These are phyloP conservation scores for Diaporthe eres DNA, from an alignment of 2,329 filamentous ascomycete species.

Conservation along the genomic window DNA sequence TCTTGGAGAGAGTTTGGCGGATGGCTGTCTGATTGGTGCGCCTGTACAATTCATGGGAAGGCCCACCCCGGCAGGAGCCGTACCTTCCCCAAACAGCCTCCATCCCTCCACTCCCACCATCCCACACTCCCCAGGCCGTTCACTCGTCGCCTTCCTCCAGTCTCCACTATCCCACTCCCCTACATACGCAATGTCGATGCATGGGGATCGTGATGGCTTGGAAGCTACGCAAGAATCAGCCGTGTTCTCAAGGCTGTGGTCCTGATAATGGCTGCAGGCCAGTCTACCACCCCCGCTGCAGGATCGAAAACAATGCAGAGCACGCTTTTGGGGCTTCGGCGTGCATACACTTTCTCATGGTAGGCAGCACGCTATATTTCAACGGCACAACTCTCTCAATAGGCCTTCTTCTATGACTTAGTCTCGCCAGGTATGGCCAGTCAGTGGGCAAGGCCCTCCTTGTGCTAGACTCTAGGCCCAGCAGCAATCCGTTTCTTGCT, in stretches of 20 bases:
- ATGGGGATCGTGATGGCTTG: conserved; percentile 3
- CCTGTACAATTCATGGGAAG: neutral
- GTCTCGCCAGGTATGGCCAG: neutral
- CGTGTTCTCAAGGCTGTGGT: neutral
- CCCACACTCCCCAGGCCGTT: neutral
- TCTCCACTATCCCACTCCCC: neutral
- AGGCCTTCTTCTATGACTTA: neutral
- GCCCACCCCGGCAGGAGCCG: conserved; percentile 30
- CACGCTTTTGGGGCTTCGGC: neutral
- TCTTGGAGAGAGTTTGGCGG: neutral
- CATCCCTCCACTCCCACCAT: neutral
- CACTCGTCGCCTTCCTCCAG: neutral
- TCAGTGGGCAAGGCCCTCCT: neutral
- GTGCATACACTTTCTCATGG: too few species aligned
- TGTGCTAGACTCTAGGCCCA: neutral
- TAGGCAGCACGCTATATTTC: neutral
- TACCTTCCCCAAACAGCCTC: neutral
- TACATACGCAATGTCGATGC: neutral
- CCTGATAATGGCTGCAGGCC: neutral
- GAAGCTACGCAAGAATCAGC: neutral
- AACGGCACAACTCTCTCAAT: neutral
- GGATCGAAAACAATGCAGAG: neutral
- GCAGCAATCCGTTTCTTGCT: too few species aligned
- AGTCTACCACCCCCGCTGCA: too few species aligned
- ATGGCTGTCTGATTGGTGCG: conserved; percentile 14